phyloP scores from a whole-genome alignment of 768 basidiomycete genomes.

The Epithele typhae region DNA sequence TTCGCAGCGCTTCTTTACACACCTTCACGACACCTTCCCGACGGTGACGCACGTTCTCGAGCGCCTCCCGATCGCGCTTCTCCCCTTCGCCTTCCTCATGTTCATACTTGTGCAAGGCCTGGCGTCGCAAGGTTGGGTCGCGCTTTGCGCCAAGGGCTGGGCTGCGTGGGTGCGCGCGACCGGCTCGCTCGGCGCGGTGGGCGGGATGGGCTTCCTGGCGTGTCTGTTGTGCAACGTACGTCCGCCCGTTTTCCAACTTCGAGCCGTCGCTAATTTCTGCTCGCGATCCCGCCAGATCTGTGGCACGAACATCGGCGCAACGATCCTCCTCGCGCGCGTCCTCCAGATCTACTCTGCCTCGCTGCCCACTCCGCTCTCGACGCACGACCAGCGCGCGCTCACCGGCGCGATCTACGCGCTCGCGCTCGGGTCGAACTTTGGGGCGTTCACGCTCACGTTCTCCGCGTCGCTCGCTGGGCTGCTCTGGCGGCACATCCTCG shows the following conservation, averaged over 20 bases:
- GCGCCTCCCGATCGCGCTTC: constrained; percentile 72
- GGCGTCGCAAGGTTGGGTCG: constrained; percentile 81
- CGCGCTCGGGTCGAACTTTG: constrained; percentile 85
- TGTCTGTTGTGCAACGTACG: constrained; percentile 69
- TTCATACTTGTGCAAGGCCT: constrained; percentile 92
- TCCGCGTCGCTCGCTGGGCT: constrained; percentile 86
- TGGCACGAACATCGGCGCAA: constrained; percentile 90
- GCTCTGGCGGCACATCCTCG: constrained; percentile 73
- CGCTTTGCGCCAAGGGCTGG: constrained; percentile 74
- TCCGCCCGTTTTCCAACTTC: constrained; percentile 4
- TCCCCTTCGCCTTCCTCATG: constrained; percentile 92
- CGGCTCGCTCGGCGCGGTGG: constrained; percentile 33
- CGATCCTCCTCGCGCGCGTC: constrained; percentile 82
- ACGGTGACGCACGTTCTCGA: constrained; percentile 63
- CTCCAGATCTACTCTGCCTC: constrained; percentile 40
- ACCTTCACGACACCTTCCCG: constrained; percentile 46
- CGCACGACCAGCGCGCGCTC: constrained; percentile 10
- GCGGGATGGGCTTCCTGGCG: constrained; percentile 60
- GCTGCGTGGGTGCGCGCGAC: constrained; percentile 35
- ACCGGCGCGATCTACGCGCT: constrained; percentile 44
- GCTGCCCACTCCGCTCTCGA: constrained; percentile 6
- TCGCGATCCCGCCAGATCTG: constrained; percentile 36
- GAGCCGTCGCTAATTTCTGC: background rate
- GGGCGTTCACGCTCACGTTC: constrained; percentile 87
- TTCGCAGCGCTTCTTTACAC: constrained; percentile 11